Evolutionary conservation across 441 rosid species (phyloP), one percentile per base, ranked within the genome.

Genomic region (Populus hybrid): DNA sequence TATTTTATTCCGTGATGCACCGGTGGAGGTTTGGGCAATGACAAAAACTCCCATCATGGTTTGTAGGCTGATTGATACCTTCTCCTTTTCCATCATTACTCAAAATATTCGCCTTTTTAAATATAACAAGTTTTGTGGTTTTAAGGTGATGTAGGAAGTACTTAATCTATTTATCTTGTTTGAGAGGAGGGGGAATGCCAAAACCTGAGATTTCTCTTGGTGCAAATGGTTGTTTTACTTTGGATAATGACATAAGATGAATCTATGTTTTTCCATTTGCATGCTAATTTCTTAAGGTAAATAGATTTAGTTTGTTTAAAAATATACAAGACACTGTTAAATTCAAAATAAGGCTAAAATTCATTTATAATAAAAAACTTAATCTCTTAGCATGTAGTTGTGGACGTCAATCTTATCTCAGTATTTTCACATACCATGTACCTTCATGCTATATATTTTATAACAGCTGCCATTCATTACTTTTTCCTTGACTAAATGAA

Each of bases 1-100:
- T 79, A 91, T 96, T 86, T 86, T 96, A 86, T 96, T 96, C 81
- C 97, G 97, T 81, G 99, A 96, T 85, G 97, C 98, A 4, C 98
- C 98, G 59, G 98, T 93, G 81, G 99, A 96, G 87, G 98, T 94
- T 77, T 96, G 99, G 99, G 99, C 98, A 65, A 94, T 96, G 99
- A 90, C 98, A 71, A 93, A 93, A 85, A 90, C 76, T 80, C 99
- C 99, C 74, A 89, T 96, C 79, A 94, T 96, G 98, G 99, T 94
- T 82, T 83, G 88, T 85, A 16, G 61, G 61, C 61, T 74, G 28
- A 79, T 63, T 67, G 70, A 71, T 73, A 76, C 72, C 79, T 70
- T 59, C 72, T 57, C 46, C n/a, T 69, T 70, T 80, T 74, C 65
- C 30, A 50, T 57, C 65, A n/a, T 65, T 10, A 72, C 26, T 24